Base-by-base conservation (phyloP, 225 moss, liverwort and hornwort genomes). In the Bryum argenteum region DNA sequence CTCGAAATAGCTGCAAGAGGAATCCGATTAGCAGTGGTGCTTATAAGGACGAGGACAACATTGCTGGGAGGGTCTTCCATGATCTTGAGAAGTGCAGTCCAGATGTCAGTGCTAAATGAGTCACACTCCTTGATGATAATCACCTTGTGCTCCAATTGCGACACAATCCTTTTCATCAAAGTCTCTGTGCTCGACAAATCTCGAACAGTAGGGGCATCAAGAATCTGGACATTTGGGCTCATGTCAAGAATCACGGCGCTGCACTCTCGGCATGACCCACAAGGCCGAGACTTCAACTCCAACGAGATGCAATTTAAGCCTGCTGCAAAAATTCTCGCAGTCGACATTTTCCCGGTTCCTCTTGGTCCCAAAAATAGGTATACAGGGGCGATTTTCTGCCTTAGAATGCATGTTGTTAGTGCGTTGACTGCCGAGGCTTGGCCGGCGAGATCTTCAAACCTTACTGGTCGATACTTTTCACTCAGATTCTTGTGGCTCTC, bases 331-430 rank as follows among this genome's bases (percentile, higher is more conserved):
- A 93, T 83, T 48, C 88, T 76, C 45, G 90, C 92, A 33, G 87
- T 71, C 8, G 90, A 84, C 1, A 85, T 85, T 42, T 93, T 93
- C 13, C 92, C 92, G 1, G 88, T 93, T 33, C 92, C 92, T 41
- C 87, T 81, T 65, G 92, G 92, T 22, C 92, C 92, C 66, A 90
- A 88, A 66, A 93, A 90, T 9, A 93, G 73, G 74, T 93, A 90
- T 0, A 90, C 63, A 0, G 92, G 88, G n/a, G 87, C 88, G 57
- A 93, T 77, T 73, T 85, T 85, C 15, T 83, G 69, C 67, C 75
- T 87, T 2, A 63, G 40, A 20, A 89, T 71, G 39, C 88, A 88
- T 20, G 71, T 81, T 17, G 79, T 72, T 54, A 93, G 81, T 13
- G 90, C 79, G 61, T 83, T 87, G 66, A 88, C 90, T 37, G 89